Conservation (phyloP, 305 asterid species). For the Fraxinus latifolia region DNA sequence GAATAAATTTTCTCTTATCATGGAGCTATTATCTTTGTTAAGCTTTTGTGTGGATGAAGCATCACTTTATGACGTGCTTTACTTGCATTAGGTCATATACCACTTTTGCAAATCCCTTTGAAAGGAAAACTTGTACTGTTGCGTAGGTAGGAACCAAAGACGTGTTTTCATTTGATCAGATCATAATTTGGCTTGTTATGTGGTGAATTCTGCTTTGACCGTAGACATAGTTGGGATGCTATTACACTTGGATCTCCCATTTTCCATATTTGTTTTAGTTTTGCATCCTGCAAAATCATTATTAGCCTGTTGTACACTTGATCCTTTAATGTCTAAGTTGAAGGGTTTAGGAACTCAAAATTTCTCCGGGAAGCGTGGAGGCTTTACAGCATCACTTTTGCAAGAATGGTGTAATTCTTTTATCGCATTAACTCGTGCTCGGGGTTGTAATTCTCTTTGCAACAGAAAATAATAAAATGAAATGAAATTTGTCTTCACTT, state of each 20-base stretch:
- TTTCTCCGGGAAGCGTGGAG: neutral
- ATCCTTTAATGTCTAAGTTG: conserved; percentile 5
- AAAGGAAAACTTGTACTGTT: neutral
- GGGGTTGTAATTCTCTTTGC: neutral
- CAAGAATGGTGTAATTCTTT: neutral
- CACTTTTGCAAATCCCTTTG: neutral
- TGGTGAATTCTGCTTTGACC: neutral
- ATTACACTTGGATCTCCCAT: neutral
- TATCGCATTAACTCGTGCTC: neutral
- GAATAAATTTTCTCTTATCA: neutral
- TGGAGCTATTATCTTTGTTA: neutral
- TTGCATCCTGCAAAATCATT: neutral
- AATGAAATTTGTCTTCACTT: neutral
- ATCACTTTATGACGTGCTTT: neutral
- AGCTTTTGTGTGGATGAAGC: neutral
- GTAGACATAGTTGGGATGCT: neutral
- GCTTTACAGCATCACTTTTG: neutral
- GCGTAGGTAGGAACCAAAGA: neutral
- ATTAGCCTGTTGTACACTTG: neutral
- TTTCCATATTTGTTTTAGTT: neutral
- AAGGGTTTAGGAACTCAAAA: neutral
- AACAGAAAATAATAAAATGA: neutral
- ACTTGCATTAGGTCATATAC: neutral
- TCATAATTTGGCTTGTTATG: neutral
- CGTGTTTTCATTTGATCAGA: neutral